Evolutionary conservation across 2,329 filamentous ascomycete genomes (phyloP).

Genomic region (Alternaria viburni): DNA sequence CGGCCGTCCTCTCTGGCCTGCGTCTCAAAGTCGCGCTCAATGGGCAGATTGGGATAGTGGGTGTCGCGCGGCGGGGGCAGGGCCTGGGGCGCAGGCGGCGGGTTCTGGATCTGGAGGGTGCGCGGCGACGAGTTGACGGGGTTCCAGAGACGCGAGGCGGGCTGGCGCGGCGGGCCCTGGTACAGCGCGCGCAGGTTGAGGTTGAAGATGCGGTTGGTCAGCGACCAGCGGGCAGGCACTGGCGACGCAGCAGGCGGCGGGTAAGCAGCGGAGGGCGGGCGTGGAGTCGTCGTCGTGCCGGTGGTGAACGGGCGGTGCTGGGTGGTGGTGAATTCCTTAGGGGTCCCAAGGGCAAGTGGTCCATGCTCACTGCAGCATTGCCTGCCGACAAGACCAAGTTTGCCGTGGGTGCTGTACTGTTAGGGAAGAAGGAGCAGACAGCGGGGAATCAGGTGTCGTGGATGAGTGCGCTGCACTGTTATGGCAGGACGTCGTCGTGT

Average conservation of each 20-base stretch:
- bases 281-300: slow-evolving; percentile 35
- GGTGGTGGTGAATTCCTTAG: slow-evolving; percentile 14
- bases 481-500: background rate
- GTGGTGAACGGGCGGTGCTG: slow-evolving; percentile 12
- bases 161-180: slow-evolving; percentile 40
- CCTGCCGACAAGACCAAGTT: background rate
- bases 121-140: slow-evolving; percentile 67
- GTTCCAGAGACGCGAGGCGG: slow-evolving; percentile 64
- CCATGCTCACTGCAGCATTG: slow-evolving; percentile 22
- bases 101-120: slow-evolving; percentile 44
- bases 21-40: slow-evolving; percentile 35
- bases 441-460: background rate
- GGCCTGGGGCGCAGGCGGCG: slow-evolving; percentile 48
- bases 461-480: background rate
- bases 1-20: slow-evolving; percentile 43
- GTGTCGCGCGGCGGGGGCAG: slow-evolving; percentile 8
- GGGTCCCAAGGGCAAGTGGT: slow-evolving; percentile 13
- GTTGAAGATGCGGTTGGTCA: slow-evolving; percentile 52
- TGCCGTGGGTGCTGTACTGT: background rate
- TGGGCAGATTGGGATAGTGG: slow-evolving; percentile 51
- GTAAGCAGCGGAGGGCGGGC: slow-evolving; percentile 35
- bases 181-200: slow-evolving; percentile 39
- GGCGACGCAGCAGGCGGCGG: slow-evolving; percentile 31
- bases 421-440: background rate
- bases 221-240: slow-evolving; percentile 47